Base-by-base conservation (phyloP, 768 basidiomycete genomes). In the Boletus rubropictus region DNA sequence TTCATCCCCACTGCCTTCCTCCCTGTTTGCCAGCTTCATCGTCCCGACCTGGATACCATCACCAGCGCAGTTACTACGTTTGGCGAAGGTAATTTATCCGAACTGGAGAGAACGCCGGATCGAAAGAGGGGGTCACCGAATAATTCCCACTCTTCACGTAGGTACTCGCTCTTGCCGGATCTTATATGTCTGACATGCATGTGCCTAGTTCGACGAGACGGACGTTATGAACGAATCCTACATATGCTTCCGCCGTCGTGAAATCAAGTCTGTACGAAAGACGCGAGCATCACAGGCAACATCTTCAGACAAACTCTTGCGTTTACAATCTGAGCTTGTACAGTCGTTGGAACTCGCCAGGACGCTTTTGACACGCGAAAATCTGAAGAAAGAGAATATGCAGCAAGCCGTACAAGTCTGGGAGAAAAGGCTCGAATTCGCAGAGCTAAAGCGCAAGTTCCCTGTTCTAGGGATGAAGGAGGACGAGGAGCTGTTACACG, bases 161-260 rank as follows among this genome's bases (percentile, higher is more conserved):
- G 53, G 86, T 69, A 31, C 31, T 5, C 11, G 9, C 17, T 18
- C 14, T 17, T 4, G 17, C 1, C 20, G 0, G 35, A 4, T 36
- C 24, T 14, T 11, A 25, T 41, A 38, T 49, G 20, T 36, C 48
- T 54, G 37, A 55, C 12, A 4, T 5, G 20, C 36, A 2, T 33
- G 5, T 34, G n/a, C n/a, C n/a, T n/a, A 89, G 86, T 84, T 79
- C 58, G 93, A 98, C 64, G 94, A 97, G 69, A 77, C 86, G 17
- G 92, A 96, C 64, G 84, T 84, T 38, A 77, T 77, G 55, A 91
- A 89, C 46, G 93, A 95, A 58, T 94, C 95, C 0, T 98, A 97
- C 53, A 87, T 97, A 37, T 99, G 96, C 68, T 99, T 99, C 77
- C 82, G 96, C 31, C 79, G 93, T 50, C 84, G 94, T 45, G 95